A percentile compares a stretch with the other conserved stretches of the same genome.
Evolutionary conservation across 163 green algal species (phyloP).

Genomic region (Scenedesmus sp.): DNA sequence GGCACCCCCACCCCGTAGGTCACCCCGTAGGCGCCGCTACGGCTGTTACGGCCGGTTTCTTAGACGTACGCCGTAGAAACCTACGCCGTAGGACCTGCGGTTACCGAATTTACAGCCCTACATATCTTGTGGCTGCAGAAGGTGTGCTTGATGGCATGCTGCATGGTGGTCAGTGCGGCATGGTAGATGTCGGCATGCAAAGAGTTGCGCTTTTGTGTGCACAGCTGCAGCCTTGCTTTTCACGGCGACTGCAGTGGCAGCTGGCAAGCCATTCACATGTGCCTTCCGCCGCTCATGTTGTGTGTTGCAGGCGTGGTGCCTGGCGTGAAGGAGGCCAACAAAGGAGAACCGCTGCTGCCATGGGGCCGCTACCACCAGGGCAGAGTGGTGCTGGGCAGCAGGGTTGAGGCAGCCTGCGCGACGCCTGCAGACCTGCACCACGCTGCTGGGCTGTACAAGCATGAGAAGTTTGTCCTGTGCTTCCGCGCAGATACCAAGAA

Average conservation of each 20-base stretch:
- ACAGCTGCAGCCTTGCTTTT: too few relatives aligned
- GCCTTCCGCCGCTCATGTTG: neutral
- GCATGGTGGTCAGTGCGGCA: neutral
- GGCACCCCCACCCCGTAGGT: too few relatives aligned
- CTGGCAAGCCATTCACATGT: too few relatives aligned
- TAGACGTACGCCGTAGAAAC: too few relatives aligned
- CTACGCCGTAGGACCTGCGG: too few relatives aligned
- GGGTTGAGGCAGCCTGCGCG: constrained; percentile 74
- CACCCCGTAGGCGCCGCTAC: too few relatives aligned
- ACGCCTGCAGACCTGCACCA: constrained; percentile 66
- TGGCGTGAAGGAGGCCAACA: constrained; percentile 72
- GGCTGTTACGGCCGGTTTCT: too few relatives aligned
- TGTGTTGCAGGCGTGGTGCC: constrained; percentile 63
- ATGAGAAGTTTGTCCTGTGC: constrained; percentile 67
- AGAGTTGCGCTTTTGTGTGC: too few relatives aligned
- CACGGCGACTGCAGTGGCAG: too few relatives aligned
- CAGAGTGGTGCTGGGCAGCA: constrained; percentile 76
- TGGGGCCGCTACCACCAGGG: constrained; percentile 71
- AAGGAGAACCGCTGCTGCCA: constrained; percentile 79
- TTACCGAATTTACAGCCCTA: too few relatives aligned
- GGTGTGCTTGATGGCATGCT: neutral
- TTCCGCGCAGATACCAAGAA: constrained; percentile 66
- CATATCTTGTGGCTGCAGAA: too few relatives aligned
- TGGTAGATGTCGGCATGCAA: neutral
- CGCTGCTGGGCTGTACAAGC: constrained; percentile 57